Conservation (phyloP, 805 yeast species). For the Torulaspora gathmanii region DNA sequence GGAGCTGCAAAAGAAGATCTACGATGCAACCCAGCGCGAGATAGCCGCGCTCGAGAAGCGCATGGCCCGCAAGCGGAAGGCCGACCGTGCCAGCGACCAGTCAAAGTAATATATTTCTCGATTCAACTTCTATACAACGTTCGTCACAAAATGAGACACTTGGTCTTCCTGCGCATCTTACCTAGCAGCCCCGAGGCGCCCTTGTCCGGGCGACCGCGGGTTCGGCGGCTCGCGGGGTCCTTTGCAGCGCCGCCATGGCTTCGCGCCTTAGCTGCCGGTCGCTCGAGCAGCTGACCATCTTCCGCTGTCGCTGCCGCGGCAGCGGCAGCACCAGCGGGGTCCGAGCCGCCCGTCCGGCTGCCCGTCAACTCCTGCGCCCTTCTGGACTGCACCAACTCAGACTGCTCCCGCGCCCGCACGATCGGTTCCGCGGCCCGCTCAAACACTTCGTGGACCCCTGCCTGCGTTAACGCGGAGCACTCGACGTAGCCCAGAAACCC, state of each 20-base stretch:
- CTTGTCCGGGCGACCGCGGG: background rate
- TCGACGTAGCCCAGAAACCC: slow-evolving; percentile 74
- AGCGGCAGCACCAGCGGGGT: slow-evolving; percentile 2
- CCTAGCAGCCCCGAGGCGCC: slow-evolving; percentile 8
- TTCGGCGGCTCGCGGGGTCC: background rate
- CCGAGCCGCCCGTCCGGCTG: background rate
- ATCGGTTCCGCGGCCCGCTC: slow-evolving; percentile 76
- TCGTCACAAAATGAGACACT: slow-evolving; percentile 24
- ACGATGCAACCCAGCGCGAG: slow-evolving; percentile 52
- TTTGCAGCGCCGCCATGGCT: background rate
- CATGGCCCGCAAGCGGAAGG: slow-evolving; percentile 63
- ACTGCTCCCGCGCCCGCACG: slow-evolving; percentile 41
- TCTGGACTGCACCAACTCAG: slow-evolving; percentile 34
- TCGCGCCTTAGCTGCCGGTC: background rate
- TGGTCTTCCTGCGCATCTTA: slow-evolving; percentile 22
- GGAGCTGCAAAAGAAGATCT: slow-evolving; percentile 56
- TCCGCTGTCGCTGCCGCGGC: slow-evolving; percentile 3
- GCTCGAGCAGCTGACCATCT: background rate
- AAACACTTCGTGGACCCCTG: slow-evolving; percentile 78
- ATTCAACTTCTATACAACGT: background rate
- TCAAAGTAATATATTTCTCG: background rate
- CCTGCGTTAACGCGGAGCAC: slow-evolving; percentile 87
- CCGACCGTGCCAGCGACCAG: slow-evolving; percentile 2
- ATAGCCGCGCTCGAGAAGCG: slow-evolving; percentile 62
- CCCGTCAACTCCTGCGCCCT: slow-evolving; percentile 2